These are phyloP conservation scores for Cubamyces lactineus DNA, from an alignment of 768 basidiomycete genomes.

Conservation along the genomic window DNA sequence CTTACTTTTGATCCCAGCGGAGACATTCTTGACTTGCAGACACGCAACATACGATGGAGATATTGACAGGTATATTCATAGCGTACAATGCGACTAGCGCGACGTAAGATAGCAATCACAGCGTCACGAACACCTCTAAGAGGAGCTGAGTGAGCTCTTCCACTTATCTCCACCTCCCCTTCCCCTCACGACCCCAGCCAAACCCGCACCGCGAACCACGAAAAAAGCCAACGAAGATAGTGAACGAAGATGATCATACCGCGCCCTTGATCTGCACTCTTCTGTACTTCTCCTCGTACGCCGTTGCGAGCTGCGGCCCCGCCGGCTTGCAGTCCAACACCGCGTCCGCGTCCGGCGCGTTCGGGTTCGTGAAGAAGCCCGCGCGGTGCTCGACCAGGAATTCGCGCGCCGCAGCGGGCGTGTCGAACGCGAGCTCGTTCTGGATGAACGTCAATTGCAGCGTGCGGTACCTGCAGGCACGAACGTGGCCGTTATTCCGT, in stretches of 20 bases:
- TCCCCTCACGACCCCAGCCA: background rate
- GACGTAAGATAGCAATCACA: constrained; percentile 9
- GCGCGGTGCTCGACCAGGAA: constrained; percentile 77
- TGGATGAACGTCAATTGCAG: constrained; percentile 78
- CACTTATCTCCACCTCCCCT: background rate
- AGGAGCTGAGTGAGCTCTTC: background rate
- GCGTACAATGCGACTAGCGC: constrained; percentile 13
- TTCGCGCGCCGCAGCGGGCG: constrained; percentile 56
- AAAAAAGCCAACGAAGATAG: background rate
- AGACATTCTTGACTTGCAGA: background rate
- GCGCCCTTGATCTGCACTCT: constrained; percentile 93
- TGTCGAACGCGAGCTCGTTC: constrained; percentile 84
- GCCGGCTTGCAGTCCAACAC: constrained; percentile 73
- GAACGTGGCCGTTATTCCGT: background rate
- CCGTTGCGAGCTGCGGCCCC: constrained; percentile 56
- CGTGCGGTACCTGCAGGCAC: constrained; percentile 69
- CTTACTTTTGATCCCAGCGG: background rate
- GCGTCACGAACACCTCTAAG: background rate
- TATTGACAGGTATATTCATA: constrained; percentile 19
- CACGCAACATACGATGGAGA: background rate
- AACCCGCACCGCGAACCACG: background rate
- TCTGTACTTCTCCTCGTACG: constrained; percentile 80
- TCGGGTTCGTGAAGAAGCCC: constrained; percentile 66
- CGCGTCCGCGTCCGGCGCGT: constrained; percentile 63
- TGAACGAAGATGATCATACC: constrained; percentile 49